phyloP scores from a whole-genome alignment of 257 asterid species.

The Vinca minor region DNA sequence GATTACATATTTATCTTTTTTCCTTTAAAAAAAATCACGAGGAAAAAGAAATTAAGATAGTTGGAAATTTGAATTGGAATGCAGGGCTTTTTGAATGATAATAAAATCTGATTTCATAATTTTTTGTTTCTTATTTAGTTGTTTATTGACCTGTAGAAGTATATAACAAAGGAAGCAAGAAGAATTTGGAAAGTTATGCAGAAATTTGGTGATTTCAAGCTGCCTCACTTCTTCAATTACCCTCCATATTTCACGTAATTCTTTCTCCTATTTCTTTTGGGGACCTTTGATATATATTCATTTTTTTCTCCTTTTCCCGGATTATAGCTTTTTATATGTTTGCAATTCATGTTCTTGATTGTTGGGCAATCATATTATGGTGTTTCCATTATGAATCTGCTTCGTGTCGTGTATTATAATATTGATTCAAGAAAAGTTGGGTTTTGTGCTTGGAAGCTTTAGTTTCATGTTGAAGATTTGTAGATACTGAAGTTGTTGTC shows the following conservation, averaged over 20 bases:
- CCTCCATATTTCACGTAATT: conserved; percentile 31
- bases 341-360: too few species aligned
- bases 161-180: background rate
- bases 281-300: background rate
- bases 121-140: background rate
- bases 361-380: background rate
- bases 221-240: conserved; percentile 31
- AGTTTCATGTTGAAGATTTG: background rate
- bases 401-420: too few species aligned
- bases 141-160: background rate
- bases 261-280: background rate
- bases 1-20: too few species aligned
- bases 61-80: background rate
- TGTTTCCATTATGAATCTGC: background rate
- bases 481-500: background rate
- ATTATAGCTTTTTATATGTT: background rate
- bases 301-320: too few species aligned
- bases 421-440: background rate
- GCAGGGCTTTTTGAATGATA: too few species aligned
- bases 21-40: too few species aligned
- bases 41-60: too few species aligned
- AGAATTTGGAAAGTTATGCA: conserved; percentile 13
- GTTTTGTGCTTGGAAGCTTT: background rate
- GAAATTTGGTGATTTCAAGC: conserved; percentile 28
- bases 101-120: background rate